These are phyloP conservation scores for Toxicodendron radicans DNA, from an alignment of 345 rosid species.

Conservation along the genomic window DNA sequence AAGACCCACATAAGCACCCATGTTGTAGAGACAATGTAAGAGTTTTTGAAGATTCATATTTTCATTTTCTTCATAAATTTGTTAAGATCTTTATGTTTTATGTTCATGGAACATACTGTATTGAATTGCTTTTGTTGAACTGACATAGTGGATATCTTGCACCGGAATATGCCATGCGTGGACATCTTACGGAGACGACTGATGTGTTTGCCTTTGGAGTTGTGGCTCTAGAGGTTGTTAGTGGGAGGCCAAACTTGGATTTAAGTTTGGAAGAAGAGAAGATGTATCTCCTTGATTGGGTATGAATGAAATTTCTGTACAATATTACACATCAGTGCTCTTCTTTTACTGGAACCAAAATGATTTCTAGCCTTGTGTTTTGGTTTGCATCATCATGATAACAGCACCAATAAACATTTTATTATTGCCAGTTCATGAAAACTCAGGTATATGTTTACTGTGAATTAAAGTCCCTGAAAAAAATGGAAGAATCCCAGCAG, in stretches of 20 bases:
- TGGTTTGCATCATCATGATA: too few relatives aligned
- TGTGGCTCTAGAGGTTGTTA: constrained; percentile 6
- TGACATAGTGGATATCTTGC: constrained; percentile 22
- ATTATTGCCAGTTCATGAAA: too few relatives aligned
- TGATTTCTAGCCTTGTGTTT: neutral
- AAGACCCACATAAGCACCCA: constrained; percentile 58
- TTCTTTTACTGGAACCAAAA: neutral
- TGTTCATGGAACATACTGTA: neutral
- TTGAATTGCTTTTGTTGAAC: neutral
- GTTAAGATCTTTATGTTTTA: too few relatives aligned
- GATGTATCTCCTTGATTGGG: constrained; percentile 35
- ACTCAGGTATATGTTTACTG: too few relatives aligned
- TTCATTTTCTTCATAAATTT: too few relatives aligned
- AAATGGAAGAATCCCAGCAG: too few relatives aligned
- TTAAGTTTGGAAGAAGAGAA: constrained; percentile 42
- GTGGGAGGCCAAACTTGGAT: constrained; percentile 32
- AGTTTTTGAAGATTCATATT: neutral
- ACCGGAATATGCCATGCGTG: constrained; percentile 50
- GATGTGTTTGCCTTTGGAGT: constrained; percentile 36
- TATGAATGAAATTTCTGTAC: constrained; percentile 23
- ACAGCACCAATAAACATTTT: too few relatives aligned
- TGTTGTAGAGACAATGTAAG: constrained; percentile 61
- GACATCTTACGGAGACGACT: constrained; percentile 40
- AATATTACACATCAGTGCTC: too few relatives aligned
- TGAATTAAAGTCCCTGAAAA: too few relatives aligned